Evolutionary conservation across 805 yeast species (phyloP), one percentile per base, ranked within the genome.

Genomic region (Saturnispora saitoi): DNA sequence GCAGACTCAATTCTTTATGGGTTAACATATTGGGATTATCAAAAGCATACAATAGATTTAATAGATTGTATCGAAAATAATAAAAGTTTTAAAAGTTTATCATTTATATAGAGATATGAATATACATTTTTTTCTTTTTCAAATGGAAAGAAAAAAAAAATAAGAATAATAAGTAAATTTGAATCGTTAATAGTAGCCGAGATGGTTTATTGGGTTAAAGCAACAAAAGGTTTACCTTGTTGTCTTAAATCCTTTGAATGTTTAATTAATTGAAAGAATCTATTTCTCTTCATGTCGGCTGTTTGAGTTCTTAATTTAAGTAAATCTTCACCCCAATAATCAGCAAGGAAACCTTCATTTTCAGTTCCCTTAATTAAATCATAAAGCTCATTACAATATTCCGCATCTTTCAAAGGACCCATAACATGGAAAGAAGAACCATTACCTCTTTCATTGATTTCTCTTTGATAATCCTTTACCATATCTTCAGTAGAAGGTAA

Each of bases 1-100:
- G 75, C 80, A 8, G 90, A 83, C 59, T 70, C 83, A 0, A 64
- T 82, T n/a, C 63, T 82, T 14, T 86, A 83, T 59, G 84, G 78
- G 1, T 51, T 80, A 2, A 70, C 76, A 0, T 75, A 77, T 70
- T 46, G 67, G 12, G 57, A 64, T 11, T 79, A 81, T 76, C 65
- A 69, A 32, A 38, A 54, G 4, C 49, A 47, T 24, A 39, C 54
- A 26, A 19, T 40, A 26, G 30, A 60, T 32, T 37, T 52, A n/a
- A 12, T 34, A 20, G 22, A 38, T 19, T 5, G 26, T 8, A 45
- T 45, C 19, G n/a, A 39, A n/a, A 28, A 26, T 15, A 26, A 39
- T 37, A 8, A 26, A 15, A 34, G 12, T 15, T 15, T 34, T 17
- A 15, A 17, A 34, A 34, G 26, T 37, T 37, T 37, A 22, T 37